Conservation (phyloP, 2,329 filamentous ascomycete genomes). For the Dactylellina leptospora region DNA sequence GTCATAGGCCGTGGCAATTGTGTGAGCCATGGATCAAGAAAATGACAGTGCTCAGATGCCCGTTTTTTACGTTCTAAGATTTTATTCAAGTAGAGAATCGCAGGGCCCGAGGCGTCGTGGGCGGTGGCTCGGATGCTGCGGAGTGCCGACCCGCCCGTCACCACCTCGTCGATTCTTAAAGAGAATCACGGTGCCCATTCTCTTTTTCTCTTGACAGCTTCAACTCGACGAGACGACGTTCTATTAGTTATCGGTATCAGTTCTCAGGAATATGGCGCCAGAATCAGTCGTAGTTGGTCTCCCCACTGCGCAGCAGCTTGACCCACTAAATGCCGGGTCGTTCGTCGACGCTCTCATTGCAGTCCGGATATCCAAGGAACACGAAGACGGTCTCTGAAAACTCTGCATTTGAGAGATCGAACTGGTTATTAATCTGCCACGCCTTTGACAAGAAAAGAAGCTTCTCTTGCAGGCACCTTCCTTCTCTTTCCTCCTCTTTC, state of each 20-base stretch:
- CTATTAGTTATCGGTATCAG: too few relatives aligned
- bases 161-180: not conserved
- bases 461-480: not conserved
- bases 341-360: too few relatives aligned
- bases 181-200: not conserved
- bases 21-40: too few relatives aligned
- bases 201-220: not conserved
- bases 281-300: too few relatives aligned
- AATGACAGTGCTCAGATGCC: too few relatives aligned
- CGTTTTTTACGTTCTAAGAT: too few relatives aligned
- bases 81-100: too few relatives aligned
- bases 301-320: too few relatives aligned
- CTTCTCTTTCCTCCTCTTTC: not conserved
- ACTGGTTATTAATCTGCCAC: not conserved
- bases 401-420: not conserved
- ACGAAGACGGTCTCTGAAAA: not conserved
- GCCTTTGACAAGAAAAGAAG: not conserved
- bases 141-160: constrained; percentile 6
- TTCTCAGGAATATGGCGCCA: too few relatives aligned
- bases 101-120: too few relatives aligned
- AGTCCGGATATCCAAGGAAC: not conserved
- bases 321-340: not conserved
- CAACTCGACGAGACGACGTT: too few relatives aligned
- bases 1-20: too few relatives aligned
- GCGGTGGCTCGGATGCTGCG: constrained; percentile 21